These are phyloP conservation scores for Scutellaria baicalensis DNA, from an alignment of 257 asterid genomes.

Conservation along the genomic window DNA sequence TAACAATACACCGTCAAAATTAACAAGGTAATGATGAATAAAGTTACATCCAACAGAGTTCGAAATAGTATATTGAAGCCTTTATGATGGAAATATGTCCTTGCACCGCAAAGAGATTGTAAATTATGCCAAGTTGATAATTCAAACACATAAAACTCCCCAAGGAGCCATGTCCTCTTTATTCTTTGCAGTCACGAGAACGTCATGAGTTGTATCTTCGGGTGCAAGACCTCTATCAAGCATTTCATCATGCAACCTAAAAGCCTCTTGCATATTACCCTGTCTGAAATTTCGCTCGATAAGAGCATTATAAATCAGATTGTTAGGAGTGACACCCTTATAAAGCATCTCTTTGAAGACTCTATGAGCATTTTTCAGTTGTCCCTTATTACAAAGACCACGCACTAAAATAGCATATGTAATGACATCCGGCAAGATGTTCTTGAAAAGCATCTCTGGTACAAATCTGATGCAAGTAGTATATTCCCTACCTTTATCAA, in stretches of 20 bases:
- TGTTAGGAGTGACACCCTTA: conserved; percentile 49
- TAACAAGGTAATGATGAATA: not conserved
- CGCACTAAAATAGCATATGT: conserved; percentile 58
- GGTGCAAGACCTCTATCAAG: conserved; percentile 67
- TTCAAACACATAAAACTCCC: conserved; percentile 23
- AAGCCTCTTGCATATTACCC: conserved; percentile 76
- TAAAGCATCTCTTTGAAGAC: conserved; percentile 55
- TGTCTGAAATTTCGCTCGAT: conserved; percentile 66
- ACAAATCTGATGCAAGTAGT: conserved; percentile 47
- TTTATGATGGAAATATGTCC: not conserved
- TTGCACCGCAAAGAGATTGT: not conserved
- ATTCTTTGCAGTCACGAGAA: conserved; percentile 46
- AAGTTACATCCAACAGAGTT: not conserved
- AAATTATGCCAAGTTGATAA: not conserved
- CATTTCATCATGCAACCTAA: conserved; percentile 82
- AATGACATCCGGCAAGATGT: conserved; percentile 54
- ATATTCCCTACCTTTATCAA: conserved; percentile 53
- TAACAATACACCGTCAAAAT: not conserved
- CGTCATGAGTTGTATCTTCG: conserved; percentile 50
- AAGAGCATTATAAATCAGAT: conserved; percentile 51
- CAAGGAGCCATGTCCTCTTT: conserved; percentile 12
- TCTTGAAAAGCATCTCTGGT: conserved; percentile 63
- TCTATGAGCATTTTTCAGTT: conserved; percentile 54
- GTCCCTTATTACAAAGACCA: conserved; percentile 69
- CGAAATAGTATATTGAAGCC: not conserved